phyloP scores from a whole-genome alignment of 768 basidiomycete species.

The Suillus clintonianus region DNA sequence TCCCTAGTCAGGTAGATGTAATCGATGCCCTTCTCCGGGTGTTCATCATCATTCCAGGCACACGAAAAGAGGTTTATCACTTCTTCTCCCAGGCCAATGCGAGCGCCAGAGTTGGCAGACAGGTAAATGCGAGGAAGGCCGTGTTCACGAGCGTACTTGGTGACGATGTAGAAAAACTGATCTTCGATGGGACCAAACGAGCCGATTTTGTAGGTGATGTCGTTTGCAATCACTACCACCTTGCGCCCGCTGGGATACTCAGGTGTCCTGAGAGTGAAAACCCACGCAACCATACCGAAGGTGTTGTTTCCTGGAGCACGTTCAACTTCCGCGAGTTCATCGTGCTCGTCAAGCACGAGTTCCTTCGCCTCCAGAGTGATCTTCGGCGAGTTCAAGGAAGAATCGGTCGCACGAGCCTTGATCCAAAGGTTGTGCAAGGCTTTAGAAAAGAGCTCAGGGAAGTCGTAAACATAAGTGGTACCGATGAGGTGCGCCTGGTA shows the following conservation, averaged over 20 bases:
- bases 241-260: slow-evolving; percentile 90
- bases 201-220: slow-evolving; percentile 98
- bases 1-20: slow-evolving; percentile 96
- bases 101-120: slow-evolving; percentile 98
- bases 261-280: slow-evolving; percentile 88
- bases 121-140: slow-evolving; percentile 96
- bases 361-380: slow-evolving; percentile 82
- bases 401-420: slow-evolving; percentile 62
- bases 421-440: slow-evolving; percentile 93
- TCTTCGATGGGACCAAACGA: slow-evolving; percentile 97
- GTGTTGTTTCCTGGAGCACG: slow-evolving; percentile 92
- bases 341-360: slow-evolving; percentile 92
- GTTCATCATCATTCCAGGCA: slow-evolving; percentile 80
- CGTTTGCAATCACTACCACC: slow-evolving; percentile 91
- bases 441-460: slow-evolving; percentile 98
- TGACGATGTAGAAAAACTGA: slow-evolving; percentile 94
- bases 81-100: slow-evolving; percentile 95
- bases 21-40: slow-evolving; percentile 93
- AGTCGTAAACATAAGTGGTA: slow-evolving; percentile 98
- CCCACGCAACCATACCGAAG: slow-evolving; percentile 98
- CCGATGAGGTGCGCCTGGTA: slow-evolving; percentile 98
- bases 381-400: slow-evolving; percentile 74
- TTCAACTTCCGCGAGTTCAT: slow-evolving; percentile 87
- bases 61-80: slow-evolving; percentile 83
- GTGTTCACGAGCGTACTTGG: slow-evolving; percentile 85